A percentile compares a stretch with the other conserved stretches of the same genome.
These are phyloP conservation scores for Azolla pinnata DNA, from an alignment of 75 land plant species.

Conservation along the genomic window DNA sequence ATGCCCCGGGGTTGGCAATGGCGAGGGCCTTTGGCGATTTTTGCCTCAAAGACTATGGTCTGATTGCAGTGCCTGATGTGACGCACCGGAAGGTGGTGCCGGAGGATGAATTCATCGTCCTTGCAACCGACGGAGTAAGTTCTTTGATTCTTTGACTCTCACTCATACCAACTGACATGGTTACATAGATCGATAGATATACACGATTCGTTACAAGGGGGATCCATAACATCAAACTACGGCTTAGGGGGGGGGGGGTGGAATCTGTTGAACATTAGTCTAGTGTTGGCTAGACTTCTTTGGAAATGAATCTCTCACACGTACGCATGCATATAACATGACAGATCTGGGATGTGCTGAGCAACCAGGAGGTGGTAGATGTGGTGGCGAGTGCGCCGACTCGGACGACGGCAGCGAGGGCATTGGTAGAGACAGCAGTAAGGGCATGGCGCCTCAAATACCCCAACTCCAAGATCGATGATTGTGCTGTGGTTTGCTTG, in stretches of 20 bases:
- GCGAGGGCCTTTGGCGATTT: constrained; percentile 90
- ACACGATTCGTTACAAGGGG: too few species aligned
- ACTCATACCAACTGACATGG: too few species aligned
- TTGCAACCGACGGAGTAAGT: constrained; percentile 87
- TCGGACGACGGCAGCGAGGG: constrained; percentile 65
- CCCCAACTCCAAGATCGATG: constrained; percentile 81
- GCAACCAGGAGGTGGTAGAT: constrained; percentile 78
- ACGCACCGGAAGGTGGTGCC: constrained; percentile 45
- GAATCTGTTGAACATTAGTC: too few species aligned
- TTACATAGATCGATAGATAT: too few species aligned
- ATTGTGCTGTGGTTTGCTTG: constrained; percentile 82
- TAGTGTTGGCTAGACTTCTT: too few species aligned
- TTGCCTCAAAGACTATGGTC: constrained; percentile 74
- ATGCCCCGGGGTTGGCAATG: constrained; percentile 86
- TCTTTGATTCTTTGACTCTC: background rate
- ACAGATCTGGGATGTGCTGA: constrained; percentile 88
- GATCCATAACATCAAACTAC: too few species aligned
- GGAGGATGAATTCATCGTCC: constrained; percentile 71
- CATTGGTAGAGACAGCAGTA: constrained; percentile 72
- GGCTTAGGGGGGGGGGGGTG: too few species aligned
- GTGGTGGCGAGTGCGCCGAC: constrained; percentile 64
- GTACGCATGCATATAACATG: too few species aligned
- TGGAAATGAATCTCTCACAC: too few species aligned
- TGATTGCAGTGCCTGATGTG: constrained; percentile 74
- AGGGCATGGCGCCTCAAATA: constrained; percentile 76